These are phyloP conservation scores for Iberis pinnata DNA, from an alignment of 345 rosid genomes.

Conservation along the genomic window DNA sequence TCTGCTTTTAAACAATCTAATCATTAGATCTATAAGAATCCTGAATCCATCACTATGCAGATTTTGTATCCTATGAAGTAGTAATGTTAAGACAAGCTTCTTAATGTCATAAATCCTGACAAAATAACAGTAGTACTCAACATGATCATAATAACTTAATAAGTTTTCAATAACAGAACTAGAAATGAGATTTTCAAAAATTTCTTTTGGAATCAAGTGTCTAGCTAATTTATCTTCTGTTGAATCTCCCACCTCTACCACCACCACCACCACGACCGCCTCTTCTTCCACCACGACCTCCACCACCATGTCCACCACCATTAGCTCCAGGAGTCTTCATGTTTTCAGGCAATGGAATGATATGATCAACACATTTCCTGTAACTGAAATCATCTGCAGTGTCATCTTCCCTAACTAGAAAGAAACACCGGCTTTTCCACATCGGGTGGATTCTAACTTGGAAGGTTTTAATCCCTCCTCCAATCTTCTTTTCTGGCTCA, in stretches of 20 bases:
- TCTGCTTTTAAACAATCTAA: too few species aligned
- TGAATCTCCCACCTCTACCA: constrained; percentile 40
- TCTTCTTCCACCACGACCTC: constrained; percentile 38
- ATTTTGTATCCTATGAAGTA: too few species aligned
- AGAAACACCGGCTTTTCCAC: constrained; percentile 76
- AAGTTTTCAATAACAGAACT: too few species aligned
- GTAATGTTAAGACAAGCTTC: too few species aligned
- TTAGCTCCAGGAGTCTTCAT: constrained; percentile 48
- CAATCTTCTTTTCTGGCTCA: constrained; percentile 77
- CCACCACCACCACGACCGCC: constrained; percentile 51
- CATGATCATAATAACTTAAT: too few species aligned
- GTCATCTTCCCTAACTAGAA: constrained; percentile 66
- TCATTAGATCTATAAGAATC: too few species aligned
- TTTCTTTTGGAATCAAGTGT: not conserved
- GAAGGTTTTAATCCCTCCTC: constrained; percentile 59
- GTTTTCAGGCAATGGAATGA: constrained; percentile 80
- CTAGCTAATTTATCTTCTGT: constrained; percentile 31
- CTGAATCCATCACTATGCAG: too few species aligned
- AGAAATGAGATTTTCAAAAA: constrained; percentile 1
- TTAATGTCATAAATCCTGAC: too few species aligned
- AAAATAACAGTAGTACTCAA: too few species aligned
- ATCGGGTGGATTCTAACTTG: constrained; percentile 69
- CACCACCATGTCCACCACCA: constrained; percentile 38
- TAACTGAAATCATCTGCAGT: constrained; percentile 85
- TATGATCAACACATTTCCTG: constrained; percentile 87